These are phyloP conservation scores for Chimonanthus praecox DNA, from an alignment of 164 flowering plant species.

Conservation along the genomic window DNA sequence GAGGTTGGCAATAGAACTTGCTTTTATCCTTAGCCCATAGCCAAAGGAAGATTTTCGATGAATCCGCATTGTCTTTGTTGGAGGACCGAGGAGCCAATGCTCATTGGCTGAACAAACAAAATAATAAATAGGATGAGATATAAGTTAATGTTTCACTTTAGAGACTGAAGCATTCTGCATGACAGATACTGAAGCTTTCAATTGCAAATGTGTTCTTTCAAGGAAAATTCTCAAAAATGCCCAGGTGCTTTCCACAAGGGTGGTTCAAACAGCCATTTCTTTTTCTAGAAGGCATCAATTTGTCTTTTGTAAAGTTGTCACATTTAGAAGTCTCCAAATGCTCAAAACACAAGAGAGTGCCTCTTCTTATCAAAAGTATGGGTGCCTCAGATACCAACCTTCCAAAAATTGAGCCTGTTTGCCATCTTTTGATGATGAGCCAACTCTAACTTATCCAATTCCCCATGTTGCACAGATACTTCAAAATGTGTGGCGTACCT, in stretches of 20 bases:
- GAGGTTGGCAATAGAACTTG: slow-evolving; percentile 14
- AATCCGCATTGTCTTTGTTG: not conserved
- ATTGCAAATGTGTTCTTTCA: too few relatives aligned
- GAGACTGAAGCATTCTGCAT: not conserved
- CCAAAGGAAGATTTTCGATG: slow-evolving; percentile 21
- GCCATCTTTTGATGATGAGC: too few relatives aligned
- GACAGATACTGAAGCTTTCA: not conserved
- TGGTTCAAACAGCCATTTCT: not conserved
- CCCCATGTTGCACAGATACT: too few relatives aligned
- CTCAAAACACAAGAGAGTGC: too few relatives aligned
- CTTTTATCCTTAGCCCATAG: slow-evolving; percentile 26
- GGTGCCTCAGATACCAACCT: too few relatives aligned
- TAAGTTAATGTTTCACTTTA: not conserved
- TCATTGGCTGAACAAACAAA: slow-evolving; percentile 2
- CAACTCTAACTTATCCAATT: too few relatives aligned
- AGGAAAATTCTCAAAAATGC: too few relatives aligned
- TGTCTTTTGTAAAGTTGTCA: not conserved
- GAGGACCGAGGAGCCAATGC: not conserved
- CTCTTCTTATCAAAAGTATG: too few relatives aligned
- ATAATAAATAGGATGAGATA: not conserved
- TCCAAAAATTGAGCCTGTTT: too few relatives aligned
- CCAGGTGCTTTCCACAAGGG: too few relatives aligned
- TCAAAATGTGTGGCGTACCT: too few relatives aligned
- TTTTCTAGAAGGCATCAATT: not conserved
- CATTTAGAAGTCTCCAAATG: not conserved